Percentiles rank a stretch among this genome's conserved stretches.
These are phyloP conservation scores for Fomitopsis serialis DNA, from an alignment of 768 basidiomycete genomes.

Conservation along the genomic window DNA sequence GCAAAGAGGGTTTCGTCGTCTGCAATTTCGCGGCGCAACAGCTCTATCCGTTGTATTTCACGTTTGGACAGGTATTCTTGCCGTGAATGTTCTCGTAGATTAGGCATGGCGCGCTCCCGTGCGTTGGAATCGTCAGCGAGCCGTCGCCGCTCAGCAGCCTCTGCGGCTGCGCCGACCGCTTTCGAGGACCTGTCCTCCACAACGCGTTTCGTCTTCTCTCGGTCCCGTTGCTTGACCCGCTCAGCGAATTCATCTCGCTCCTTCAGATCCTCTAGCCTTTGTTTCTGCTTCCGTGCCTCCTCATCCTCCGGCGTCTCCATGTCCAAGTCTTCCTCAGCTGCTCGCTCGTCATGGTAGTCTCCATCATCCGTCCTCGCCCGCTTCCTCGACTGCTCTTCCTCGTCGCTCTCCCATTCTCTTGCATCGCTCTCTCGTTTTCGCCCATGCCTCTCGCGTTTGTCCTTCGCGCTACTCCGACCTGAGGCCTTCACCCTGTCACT, in stretches of 20 bases:
- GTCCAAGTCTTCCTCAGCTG: slow-evolving; percentile 33
- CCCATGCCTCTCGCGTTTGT: slow-evolving; percentile 53
- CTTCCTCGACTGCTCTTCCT: slow-evolving; percentile 73
- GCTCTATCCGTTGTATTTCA: slow-evolving; percentile 92
- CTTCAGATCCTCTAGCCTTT: slow-evolving; percentile 70
- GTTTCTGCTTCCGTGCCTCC: slow-evolving; percentile 60
- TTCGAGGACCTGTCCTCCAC: slow-evolving; percentile 90
- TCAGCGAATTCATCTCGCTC: slow-evolving; percentile 94
- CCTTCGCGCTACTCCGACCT: slow-evolving; percentile 42
- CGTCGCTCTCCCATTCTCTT: slow-evolving; percentile 89
- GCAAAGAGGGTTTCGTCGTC: slow-evolving; percentile 90
- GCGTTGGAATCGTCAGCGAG: slow-evolving; percentile 61
- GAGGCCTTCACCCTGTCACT: slow-evolving; percentile 25
- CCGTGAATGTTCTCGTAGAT: slow-evolving; percentile 81
- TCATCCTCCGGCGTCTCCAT: slow-evolving; percentile 64
- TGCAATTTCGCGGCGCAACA: slow-evolving; percentile 86
- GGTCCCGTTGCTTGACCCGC: slow-evolving; percentile 77
- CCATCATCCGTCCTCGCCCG: slow-evolving; percentile 49
- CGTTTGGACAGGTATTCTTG: slow-evolving; percentile 96
- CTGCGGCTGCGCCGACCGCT: slow-evolving; percentile 65
- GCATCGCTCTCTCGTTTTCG: slow-evolving; percentile 80
- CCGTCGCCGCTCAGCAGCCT: slow-evolving; percentile 74
- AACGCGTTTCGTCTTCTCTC: slow-evolving; percentile 81
- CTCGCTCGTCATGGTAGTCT: slow-evolving; percentile 17
- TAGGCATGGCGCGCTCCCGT: slow-evolving; percentile 51